Evolutionary conservation across 129 eudicot species (phyloP).

Genomic region (Tanacetum coccineum): DNA sequence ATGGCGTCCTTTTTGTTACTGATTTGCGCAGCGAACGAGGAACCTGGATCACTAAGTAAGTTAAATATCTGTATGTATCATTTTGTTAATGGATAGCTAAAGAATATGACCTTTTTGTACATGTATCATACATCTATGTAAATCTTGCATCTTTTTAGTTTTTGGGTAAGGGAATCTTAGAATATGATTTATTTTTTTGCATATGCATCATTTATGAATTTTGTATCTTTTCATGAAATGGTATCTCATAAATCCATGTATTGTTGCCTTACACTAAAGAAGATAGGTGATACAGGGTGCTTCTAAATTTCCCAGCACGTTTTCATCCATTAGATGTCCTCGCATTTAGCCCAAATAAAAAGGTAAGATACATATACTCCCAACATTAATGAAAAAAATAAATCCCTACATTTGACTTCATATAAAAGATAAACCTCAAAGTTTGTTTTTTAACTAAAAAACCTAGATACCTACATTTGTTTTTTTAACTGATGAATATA

Average conservation of each 20-base stretch:
- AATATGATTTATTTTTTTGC: background rate
- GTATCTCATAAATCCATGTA: background rate
- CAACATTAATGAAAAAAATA: no score
- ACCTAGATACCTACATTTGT: no score
- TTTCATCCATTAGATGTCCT: no score
- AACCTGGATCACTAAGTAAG: conserved; percentile 75
- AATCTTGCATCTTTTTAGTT: conserved; percentile 18
- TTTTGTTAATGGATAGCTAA: no score
- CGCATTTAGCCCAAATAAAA: conserved; percentile 70
- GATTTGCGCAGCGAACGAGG: conserved; percentile 88
- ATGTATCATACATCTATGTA: background rate
- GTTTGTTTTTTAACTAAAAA: no score
- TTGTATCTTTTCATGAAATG: background rate
- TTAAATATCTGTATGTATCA: no score
- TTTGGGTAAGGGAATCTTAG: conserved; percentile 43
- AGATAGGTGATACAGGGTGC: conserved; percentile 61
- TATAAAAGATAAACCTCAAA: no score
- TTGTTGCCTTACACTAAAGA: conserved; percentile 51
- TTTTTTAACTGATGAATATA: no score
- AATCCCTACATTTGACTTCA: no score
- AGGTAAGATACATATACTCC: no score
- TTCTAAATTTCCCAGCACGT: conserved; percentile 78
- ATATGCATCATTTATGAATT: background rate
- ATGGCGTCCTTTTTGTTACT: conserved; percentile 72
- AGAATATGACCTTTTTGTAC: no score